phyloP scores from a whole-genome alignment of 805 yeast genomes.

The Groenewaldozyma tartarivorans region DNA sequence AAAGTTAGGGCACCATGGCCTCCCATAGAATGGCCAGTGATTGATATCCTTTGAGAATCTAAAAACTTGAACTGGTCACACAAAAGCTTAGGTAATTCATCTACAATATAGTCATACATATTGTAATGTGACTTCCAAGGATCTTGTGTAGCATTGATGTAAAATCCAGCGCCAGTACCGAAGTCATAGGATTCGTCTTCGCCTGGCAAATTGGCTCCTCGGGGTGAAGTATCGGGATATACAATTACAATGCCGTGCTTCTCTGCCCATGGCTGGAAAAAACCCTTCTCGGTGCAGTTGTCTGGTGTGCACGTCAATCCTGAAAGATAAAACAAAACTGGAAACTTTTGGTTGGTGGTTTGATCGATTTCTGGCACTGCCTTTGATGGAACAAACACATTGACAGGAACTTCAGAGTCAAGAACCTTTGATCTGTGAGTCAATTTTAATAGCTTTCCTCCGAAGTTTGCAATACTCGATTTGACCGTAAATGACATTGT shows the following conservation, averaged over 20 bases:
- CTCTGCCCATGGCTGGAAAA: constrained; percentile 70
- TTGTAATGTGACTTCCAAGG: constrained; percentile 68
- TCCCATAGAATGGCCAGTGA: constrained; percentile 99
- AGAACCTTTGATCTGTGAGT: constrained; percentile 61
- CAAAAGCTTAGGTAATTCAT: constrained; percentile 56
- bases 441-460: constrained; percentile 68
- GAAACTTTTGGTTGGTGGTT: constrained; percentile 33
- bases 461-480: constrained; percentile 51
- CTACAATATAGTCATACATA: constrained; percentile 76
- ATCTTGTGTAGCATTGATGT: constrained; percentile 69
- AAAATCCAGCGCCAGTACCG: constrained; percentile 94
- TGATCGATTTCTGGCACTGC: constrained; percentile 6
- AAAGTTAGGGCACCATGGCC: constrained; percentile 84
- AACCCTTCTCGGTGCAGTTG: constrained; percentile 90
- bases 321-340: constrained; percentile 70
- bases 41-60: constrained; percentile 50
- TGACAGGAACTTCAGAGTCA: constrained; percentile 70
- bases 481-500: constrained; percentile 33
- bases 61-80: constrained; percentile 35
- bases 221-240: constrained; percentile 95
- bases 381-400: constrained; percentile 65
- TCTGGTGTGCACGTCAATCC: constrained; percentile 92
- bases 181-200: constrained; percentile 81
- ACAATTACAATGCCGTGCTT: constrained; percentile 79
- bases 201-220: constrained; percentile 71